A percentile compares a stretch with the other conserved stretches of the same genome.
Evolutionary conservation across 2,329 filamentous ascomycete species (phyloP).

Genomic region (Sclerotinia borealis): DNA sequence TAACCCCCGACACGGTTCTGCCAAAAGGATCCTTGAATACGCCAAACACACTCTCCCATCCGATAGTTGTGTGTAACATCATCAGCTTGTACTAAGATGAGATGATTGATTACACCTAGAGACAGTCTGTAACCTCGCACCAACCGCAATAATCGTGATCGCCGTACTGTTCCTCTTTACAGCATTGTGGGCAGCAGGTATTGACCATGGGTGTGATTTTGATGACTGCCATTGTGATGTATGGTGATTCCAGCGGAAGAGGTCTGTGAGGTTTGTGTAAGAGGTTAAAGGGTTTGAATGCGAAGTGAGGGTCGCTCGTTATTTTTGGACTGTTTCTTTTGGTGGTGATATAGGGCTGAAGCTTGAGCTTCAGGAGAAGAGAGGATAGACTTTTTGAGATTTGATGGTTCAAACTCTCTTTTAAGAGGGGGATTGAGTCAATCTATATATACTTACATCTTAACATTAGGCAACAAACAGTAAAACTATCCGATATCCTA

Average conservation of each 20-base stretch:
- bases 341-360: neutral
- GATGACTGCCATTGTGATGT: conserved; percentile 37
- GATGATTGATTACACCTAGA: conserved; percentile 12
- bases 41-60: neutral
- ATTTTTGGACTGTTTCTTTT: neutral
- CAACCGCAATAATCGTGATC: conserved; percentile 46
- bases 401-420: neutral
- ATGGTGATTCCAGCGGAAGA: neutral
- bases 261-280: neutral
- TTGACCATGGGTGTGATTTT: conserved; percentile 41
- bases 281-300: neutral
- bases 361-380: neutral
- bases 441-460: conserved; percentile 9
- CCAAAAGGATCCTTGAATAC: neutral
- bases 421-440: neutral
- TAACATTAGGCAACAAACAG: neutral
- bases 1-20: neutral
- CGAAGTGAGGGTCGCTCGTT: neutral
- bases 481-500: neutral
- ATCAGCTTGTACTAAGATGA: neutral
- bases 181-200: conserved; percentile 47
- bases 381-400: neutral
- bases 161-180: conserved; percentile 43
- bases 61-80: neutral
- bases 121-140: conserved; percentile 36